phyloP scores from a whole-genome alignment of 352 stramenopile genomes.

The Globisporangium iwayamae region DNA sequence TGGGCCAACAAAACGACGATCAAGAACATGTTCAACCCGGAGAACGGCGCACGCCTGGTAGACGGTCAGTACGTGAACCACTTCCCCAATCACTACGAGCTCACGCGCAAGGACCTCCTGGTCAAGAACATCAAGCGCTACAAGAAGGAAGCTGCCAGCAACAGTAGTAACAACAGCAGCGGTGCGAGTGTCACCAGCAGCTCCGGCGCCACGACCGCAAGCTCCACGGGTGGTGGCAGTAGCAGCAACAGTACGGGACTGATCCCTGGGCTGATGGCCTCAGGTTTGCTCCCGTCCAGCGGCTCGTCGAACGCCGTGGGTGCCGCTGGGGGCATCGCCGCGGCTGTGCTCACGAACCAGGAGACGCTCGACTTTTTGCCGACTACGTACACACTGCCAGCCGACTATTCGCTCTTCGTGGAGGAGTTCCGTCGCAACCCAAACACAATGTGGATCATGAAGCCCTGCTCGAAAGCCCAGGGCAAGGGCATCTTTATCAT shows the following conservation, averaged over 20 bases:
- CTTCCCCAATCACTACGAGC: constrained; percentile 91
- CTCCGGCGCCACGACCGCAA: background rate
- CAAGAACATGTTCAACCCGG: constrained; percentile 88
- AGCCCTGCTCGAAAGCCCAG: constrained; percentile 87
- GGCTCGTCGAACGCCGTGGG: background rate
- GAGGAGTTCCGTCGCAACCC: constrained; percentile 86
- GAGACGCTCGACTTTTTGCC: constrained; percentile 76
- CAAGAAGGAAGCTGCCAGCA: constrained; percentile 52
- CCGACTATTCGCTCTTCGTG: constrained; percentile 92
- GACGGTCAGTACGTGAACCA: constrained; percentile 81
- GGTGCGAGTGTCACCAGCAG: constrained; percentile 1
- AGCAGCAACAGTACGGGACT: background rate
- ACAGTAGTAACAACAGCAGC: constrained; percentile 13
- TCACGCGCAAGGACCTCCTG: constrained; percentile 92
- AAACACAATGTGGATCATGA: constrained; percentile 94
- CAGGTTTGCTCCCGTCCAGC: background rate
- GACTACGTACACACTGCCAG: constrained; percentile 90
- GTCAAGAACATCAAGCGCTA: constrained; percentile 94
- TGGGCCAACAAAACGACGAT: constrained; percentile 89
- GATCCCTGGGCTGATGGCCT: background rate
- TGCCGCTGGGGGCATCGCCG: background rate
- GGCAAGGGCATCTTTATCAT: constrained; percentile 94
- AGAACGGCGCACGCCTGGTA: constrained; percentile 59
- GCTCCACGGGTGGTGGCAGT: background rate
- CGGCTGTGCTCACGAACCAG: background rate